phyloP scores from a whole-genome alignment of 306 rosid genomes.

The Cicer bijugum region DNA sequence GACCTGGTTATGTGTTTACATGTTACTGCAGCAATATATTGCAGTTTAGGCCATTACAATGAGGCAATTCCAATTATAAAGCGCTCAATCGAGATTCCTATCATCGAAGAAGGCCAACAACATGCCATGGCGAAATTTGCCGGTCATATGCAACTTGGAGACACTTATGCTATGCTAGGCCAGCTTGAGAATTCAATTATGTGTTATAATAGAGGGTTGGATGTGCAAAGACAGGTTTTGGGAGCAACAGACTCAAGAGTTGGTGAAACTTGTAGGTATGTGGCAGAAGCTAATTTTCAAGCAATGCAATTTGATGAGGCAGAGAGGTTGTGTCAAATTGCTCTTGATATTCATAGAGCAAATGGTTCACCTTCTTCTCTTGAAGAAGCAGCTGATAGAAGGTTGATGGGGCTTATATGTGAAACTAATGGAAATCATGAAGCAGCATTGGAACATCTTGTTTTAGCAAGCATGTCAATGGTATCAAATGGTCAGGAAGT shows the following conservation, averaged over 20 bases:
- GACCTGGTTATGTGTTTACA: slow-evolving; percentile 90
- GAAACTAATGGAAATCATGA: slow-evolving; percentile 90
- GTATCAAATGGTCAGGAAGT: slow-evolving; percentile 80
- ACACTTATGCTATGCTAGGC: slow-evolving; percentile 85
- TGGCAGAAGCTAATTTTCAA: slow-evolving; percentile 94
- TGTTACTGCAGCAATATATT: slow-evolving; percentile 81
- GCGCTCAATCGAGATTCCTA: slow-evolving; percentile 73
- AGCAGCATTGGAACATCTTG: slow-evolving; percentile 89
- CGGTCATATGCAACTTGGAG: slow-evolving; percentile 94
- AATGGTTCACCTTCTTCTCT: slow-evolving; percentile 71
- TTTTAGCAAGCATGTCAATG: slow-evolving; percentile 90
- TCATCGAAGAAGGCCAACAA: slow-evolving; percentile 65
- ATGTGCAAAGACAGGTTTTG: slow-evolving; percentile 72
- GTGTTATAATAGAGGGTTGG: slow-evolving; percentile 78
- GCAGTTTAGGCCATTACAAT: slow-evolving; percentile 66
- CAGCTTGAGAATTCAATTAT: slow-evolving; percentile 80
- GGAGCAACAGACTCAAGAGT: slow-evolving; percentile 85
- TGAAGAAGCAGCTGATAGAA: slow-evolving; percentile 93
- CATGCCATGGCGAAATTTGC: slow-evolving; percentile 88
- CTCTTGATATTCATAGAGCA: slow-evolving; percentile 79
- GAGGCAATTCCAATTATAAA: slow-evolving; percentile 81
- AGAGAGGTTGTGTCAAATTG: slow-evolving; percentile 78
- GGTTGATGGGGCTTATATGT: slow-evolving; percentile 95
- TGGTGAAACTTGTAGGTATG: slow-evolving; percentile 87
- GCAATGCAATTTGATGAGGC: slow-evolving; percentile 86